phyloP scores from a whole-genome alignment of 257 asterid species.

The Nicotiana benthamiana region DNA sequence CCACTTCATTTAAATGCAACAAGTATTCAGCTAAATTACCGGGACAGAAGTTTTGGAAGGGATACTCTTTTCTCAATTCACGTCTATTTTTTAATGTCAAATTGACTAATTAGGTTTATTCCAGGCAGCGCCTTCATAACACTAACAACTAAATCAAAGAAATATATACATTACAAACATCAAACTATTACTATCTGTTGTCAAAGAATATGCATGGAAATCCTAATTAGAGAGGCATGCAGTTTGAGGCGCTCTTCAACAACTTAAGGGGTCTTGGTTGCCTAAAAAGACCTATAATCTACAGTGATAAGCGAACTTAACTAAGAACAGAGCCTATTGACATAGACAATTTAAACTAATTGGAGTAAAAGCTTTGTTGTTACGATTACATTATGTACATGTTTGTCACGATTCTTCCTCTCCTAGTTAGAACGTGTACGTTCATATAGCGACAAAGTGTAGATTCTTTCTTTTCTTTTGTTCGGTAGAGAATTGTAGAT shows the following conservation, averaged over 20 bases:
- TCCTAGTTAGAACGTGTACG: no score
- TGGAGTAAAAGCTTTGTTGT: background rate
- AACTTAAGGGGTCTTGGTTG: background rate
- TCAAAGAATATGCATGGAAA: background rate
- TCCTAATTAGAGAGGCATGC: background rate
- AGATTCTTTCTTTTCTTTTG: no score
- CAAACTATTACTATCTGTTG: background rate
- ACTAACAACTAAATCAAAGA: background rate
- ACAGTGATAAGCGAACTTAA: background rate
- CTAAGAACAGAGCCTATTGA: background rate
- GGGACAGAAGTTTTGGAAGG: background rate
- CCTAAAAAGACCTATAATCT: background rate
- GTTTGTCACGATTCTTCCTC: background rate
- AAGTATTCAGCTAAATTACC: background rate
- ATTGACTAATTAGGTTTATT: background rate
- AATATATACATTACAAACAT: background rate
- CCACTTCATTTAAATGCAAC: constrained; percentile 7
- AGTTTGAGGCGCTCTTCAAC: background rate
- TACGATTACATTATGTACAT: background rate
- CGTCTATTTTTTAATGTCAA: no score
- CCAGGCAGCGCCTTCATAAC: background rate
- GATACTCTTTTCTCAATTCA: background rate
- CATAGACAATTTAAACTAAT: background rate
- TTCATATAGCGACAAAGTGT: no score
- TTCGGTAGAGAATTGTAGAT: no score